Conservation (phyloP, 2,329 filamentous ascomycete species). For the Ophiostoma fasciatum region DNA sequence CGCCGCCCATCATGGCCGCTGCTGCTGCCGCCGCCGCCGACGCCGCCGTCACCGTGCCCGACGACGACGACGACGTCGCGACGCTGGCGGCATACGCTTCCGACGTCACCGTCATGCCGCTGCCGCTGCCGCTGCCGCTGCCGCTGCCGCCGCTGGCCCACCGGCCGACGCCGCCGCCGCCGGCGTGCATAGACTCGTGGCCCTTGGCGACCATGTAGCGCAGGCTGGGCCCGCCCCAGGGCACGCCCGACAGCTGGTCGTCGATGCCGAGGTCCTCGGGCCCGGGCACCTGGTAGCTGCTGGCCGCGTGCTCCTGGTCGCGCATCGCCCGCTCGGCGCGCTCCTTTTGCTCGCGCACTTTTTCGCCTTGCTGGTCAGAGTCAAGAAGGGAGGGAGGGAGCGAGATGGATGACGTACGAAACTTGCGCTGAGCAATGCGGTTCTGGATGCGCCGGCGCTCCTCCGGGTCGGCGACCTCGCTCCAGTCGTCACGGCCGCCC, state of each 20-base stretch:
- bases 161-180: constrained; percentile 19
- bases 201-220: constrained; percentile 35
- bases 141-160: constrained; percentile 20
- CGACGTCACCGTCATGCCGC: not conserved
- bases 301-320: constrained; percentile 48
- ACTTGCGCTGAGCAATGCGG: constrained; percentile 60
- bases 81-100: too few relatives aligned
- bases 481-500: constrained; percentile 49
- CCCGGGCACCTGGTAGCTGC: constrained; percentile 47
- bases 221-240: constrained; percentile 58
- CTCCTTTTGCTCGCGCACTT: constrained; percentile 52
- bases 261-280: constrained; percentile 38
- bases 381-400: constrained; percentile 6
- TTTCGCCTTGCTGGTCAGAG: constrained; percentile 60
- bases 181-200: constrained; percentile 31
- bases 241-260: constrained; percentile 45
- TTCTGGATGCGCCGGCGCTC: constrained; percentile 65
- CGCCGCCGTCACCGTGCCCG: too few relatives aligned
- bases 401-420: constrained; percentile 39
- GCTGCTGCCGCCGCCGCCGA: constrained; percentile 20
- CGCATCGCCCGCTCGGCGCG: constrained; percentile 45
- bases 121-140: not conserved
- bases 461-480: constrained; percentile 51
- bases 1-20: not conserved
- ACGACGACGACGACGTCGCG: constrained; percentile 32